These are phyloP conservation scores for Nadsonia fulvescens DNA, from an alignment of 805 yeast genomes.

Conservation along the genomic window DNA sequence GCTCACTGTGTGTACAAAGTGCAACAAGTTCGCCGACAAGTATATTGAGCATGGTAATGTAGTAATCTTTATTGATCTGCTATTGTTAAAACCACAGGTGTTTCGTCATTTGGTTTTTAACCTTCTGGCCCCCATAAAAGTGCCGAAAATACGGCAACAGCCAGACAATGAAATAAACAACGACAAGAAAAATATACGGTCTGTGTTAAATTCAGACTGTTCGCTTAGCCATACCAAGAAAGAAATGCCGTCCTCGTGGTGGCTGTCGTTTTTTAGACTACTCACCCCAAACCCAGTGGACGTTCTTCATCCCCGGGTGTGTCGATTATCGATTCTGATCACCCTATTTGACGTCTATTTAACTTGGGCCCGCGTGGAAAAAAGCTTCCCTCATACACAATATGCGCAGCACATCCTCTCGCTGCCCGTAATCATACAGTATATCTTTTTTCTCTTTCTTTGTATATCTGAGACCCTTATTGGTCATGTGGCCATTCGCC, in stretches of 20 bases:
- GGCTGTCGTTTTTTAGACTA: too few species aligned
- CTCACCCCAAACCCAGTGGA: constrained; percentile 11
- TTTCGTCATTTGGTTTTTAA: constrained; percentile 70
- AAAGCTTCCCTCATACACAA: constrained; percentile 19
- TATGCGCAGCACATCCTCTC: constrained; percentile 9
- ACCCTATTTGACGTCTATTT: constrained; percentile 76
- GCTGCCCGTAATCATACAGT: constrained; percentile 20
- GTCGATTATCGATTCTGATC: constrained; percentile 39
- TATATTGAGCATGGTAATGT: constrained; percentile 85
- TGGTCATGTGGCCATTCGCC: constrained; percentile 21
- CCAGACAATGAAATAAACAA: too few species aligned
- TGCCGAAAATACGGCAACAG: constrained; percentile 2
- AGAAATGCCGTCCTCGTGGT: too few species aligned
- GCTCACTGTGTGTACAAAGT: constrained; percentile 54
- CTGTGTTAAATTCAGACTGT: too few species aligned
- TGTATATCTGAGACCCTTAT: constrained; percentile 20
- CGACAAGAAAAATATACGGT: too few species aligned
- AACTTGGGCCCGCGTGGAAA: constrained; percentile 83
- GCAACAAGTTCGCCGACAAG: constrained; percentile 67
- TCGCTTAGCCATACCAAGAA: too few species aligned
- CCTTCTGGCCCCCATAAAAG: constrained; percentile 18
- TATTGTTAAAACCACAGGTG: constrained; percentile 70
- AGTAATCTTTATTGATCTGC: constrained; percentile 62
- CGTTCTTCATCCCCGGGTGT: constrained; percentile 4
- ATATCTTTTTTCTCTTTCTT: constrained; percentile 19